phyloP scores from a whole-genome alignment of 768 basidiomycete genomes.

The Collybiopsis confluens region DNA sequence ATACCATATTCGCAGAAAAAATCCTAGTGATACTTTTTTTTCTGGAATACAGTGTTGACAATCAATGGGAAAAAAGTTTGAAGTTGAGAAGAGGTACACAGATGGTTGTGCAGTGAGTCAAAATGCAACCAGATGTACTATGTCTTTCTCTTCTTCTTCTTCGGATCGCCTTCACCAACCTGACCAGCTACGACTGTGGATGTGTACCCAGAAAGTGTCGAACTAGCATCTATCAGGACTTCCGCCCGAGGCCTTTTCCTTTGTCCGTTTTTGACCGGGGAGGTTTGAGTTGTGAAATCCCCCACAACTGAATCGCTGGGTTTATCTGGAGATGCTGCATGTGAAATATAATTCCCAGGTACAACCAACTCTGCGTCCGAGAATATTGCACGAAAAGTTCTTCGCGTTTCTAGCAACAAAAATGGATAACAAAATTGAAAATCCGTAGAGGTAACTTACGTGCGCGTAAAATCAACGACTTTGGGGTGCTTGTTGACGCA shows the following conservation, averaged over 20 bases:
- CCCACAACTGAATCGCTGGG: background rate
- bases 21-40: background rate
- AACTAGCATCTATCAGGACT: background rate
- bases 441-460: slow-evolving; percentile 42
- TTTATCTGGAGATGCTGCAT: background rate
- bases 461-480: slow-evolving; percentile 67
- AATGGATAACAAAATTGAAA: background rate
- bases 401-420: slow-evolving; percentile 62
- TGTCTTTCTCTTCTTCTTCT: background rate
- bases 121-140: too few relatives aligned
- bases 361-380: slow-evolving; percentile 71
- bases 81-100: too few relatives aligned
- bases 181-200: background rate
- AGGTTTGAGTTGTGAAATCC: too few relatives aligned
- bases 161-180: too few relatives aligned
- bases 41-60: too few relatives aligned
- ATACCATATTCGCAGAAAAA: too few relatives aligned
- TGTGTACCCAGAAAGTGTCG: background rate
- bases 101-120: too few relatives aligned
- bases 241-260: slow-evolving; percentile 22
- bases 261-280: background rate
- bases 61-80: too few relatives aligned
- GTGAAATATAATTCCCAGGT: slow-evolving; percentile 25
- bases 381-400: slow-evolving; percentile 74
- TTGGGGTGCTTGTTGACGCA: slow-evolving; percentile 54